phyloP scores from a whole-genome alignment of 1,139 yeast genomes.

The Lodderomyces beijingensis region DNA sequence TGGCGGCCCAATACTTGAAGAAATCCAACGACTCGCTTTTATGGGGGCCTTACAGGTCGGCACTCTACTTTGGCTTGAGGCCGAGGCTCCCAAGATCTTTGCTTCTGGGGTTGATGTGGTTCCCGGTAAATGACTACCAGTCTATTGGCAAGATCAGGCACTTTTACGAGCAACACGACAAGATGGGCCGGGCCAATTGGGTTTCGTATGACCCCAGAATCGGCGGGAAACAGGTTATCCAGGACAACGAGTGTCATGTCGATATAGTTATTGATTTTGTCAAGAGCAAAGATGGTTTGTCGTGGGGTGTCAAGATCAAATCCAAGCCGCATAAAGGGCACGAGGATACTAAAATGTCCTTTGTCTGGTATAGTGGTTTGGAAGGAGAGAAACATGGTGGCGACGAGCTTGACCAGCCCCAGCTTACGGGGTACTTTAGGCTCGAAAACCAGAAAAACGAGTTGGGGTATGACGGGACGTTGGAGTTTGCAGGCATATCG shows the following conservation, averaged over 20 bases:
- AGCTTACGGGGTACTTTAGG: slow-evolving; percentile 28
- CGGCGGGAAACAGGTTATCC: slow-evolving; percentile 80
- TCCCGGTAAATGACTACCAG: slow-evolving; percentile 56
- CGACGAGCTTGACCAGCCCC: slow-evolving; percentile 15
- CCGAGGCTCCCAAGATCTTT: slow-evolving; percentile 79
- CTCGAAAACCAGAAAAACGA: slow-evolving; percentile 24
- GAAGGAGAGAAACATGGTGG: slow-evolving; percentile 50
- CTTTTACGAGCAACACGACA: slow-evolving; percentile 71
- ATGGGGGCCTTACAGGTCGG: slow-evolving; percentile 95
- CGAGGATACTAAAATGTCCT: slow-evolving; percentile 50
- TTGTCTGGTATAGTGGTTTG: slow-evolving; percentile 75
- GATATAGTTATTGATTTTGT: slow-evolving; percentile 69
- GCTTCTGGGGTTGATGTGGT: slow-evolving; percentile 87
- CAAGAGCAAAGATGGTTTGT: slow-evolving; percentile 64
- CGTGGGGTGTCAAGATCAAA: slow-evolving; percentile 72
- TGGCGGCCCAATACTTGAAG: slow-evolving; percentile 18
- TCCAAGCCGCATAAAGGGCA: slow-evolving; percentile 56
- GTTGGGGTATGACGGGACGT: slow-evolving; percentile 29
- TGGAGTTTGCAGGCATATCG: slow-evolving; percentile 51
- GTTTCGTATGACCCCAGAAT: slow-evolving; percentile 74
- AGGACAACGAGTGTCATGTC: slow-evolving; percentile 62
- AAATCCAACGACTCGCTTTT: slow-evolving; percentile 34
- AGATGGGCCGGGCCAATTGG: slow-evolving; percentile 81
- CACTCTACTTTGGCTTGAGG: slow-evolving; percentile 78
- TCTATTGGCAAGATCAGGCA: slow-evolving; percentile 69